Base-by-base conservation (phyloP, 2,329 filamentous ascomycete genomes). In the Colletotrichum aenigma region DNA sequence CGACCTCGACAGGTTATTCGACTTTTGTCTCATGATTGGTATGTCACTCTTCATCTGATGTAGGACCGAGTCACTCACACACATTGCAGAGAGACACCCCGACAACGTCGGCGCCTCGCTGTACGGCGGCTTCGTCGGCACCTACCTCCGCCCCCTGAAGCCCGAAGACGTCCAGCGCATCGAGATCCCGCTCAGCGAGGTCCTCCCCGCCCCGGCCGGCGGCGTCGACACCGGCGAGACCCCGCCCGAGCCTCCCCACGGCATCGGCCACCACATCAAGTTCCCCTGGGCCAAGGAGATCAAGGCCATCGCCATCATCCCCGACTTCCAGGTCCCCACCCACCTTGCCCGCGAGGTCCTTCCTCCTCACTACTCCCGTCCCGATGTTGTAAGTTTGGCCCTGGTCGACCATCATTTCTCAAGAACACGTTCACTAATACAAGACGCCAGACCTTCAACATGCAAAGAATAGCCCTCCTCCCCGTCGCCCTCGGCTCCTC, bases 21-120 rank as follows among this genome's bases (percentile, higher is more conserved):
- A 99, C 86, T 99, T 96, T 84, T 98, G 95, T 83, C 89, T 99
- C 79, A 99, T 99, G 97, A 98, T 98, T 85, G 95, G 93, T 94
- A 84, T 28, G 55, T 30, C 10, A 61, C 3, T 21, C 56, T n/a
- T n/a, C 3, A n/a, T 48, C 6, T 8, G 26, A 15, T 32, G 15
- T 32, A 30, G 7, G 8, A 4, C 24, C 24, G 3, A 21, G 2
- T 16, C n/a, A 13, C 7, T 34, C 16, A 4, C 24, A 76, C 56
- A 8, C 24, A 10, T 0, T 24, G 32, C 77, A 93, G 92, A 98
- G 86, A 92, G 95, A 78, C 96, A 98, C 84, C 96, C 96, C 13
- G 96, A 98, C 86, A 98, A 98, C 82, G 95, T 99, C 67, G 97
- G 96, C 74, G 97, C 97, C 16, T 96, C 97, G 9, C 91, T 98